Evolutionary conservation across 2,329 filamentous ascomycete species (phyloP), one percentile per base, ranked within the genome.

Genomic region (Colletotrichum noveboracense): DNA sequence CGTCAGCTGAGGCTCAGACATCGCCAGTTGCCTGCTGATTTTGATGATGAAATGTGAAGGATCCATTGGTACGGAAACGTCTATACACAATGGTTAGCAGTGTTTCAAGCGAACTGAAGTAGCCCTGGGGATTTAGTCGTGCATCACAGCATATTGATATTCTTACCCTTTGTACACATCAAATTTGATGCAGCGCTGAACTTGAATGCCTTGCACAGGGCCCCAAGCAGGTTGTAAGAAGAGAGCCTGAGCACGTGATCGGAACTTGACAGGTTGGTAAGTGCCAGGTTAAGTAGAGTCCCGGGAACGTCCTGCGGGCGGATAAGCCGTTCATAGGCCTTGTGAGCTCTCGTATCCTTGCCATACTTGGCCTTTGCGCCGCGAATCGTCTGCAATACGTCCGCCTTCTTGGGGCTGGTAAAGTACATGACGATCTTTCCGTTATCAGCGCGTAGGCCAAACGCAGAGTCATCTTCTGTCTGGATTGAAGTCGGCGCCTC

Each of bases 371-470:
- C 85, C 81, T 93, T 94, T 58, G 92, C 92, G 12, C 85, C 87
- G 38, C 91, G 89, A 69, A 94, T 92, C 13, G 90, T 89, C 81
- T 92, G 90, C 5, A 94, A 85, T 24, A 94, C 88, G 76, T 94
- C 92, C 8, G 85, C 81, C 81, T 93, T 93, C 80, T 90, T 91
- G 2, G 91, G 87, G 78, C 92, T 94, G 21, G 92, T 92, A 81
- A 94, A 94, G 80, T 92, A 93, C 92, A 94, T 93, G 69, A 93
- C 89, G 66, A 93, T 92, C 83, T 92, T 93, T 78, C 93, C 93
- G 77, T 91, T 93, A 78, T 94, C 93, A 4, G 92, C 92, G 66
- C 92, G 88, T 32, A 94, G 84, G 1, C 92, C 93, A 81, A 94
- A 94, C 2, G 92, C 90, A 5, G 90, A 91, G 77, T 94, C 92